phyloP scores from a whole-genome alignment of 352 stramenopile species.

The Phytophthora sp. region DNA sequence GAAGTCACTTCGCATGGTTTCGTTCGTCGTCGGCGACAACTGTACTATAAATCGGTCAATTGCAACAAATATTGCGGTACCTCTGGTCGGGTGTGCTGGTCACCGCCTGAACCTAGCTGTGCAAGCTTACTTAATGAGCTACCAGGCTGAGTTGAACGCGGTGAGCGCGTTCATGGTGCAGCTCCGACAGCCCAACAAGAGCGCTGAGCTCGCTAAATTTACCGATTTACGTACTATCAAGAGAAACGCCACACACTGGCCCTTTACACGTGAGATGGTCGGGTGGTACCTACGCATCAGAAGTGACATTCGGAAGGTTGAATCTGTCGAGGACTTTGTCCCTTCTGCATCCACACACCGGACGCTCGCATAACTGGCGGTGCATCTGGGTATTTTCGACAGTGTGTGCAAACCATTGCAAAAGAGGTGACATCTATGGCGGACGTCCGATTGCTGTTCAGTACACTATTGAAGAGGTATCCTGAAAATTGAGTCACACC shows the following conservation, averaged over 20 bases:
- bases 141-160: neutral
- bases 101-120: neutral
- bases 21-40: neutral
- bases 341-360: slow-evolving; percentile 5
- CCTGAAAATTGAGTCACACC: neutral
- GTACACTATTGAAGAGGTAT: neutral
- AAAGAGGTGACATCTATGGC: no score
- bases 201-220: slow-evolving; percentile 5
- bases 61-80: neutral
- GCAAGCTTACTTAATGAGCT: neutral
- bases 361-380: neutral
- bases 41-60: neutral
- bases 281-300: slow-evolving; percentile 5
- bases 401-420: slow-evolving; percentile 26
- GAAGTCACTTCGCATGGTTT: neutral
- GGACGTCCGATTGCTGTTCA: slow-evolving; percentile 21
- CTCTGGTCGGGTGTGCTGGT: neutral
- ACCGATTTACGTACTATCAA: slow-evolving; percentile 13
- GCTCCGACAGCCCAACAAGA: slow-evolving; percentile 17
- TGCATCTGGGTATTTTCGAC: slow-evolving; percentile 22
- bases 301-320: slow-evolving; percentile 10
- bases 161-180: slow-evolving; percentile 11
- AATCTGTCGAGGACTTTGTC: slow-evolving; percentile 22
- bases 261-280: slow-evolving; percentile 10
- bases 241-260: slow-evolving; percentile 17